A percentile compares a stretch with the other conserved stretches of the same genome.
Evolutionary conservation across 208 protist genomes (phyloP).

Genomic region (Trichomonas vaginalis): DNA sequence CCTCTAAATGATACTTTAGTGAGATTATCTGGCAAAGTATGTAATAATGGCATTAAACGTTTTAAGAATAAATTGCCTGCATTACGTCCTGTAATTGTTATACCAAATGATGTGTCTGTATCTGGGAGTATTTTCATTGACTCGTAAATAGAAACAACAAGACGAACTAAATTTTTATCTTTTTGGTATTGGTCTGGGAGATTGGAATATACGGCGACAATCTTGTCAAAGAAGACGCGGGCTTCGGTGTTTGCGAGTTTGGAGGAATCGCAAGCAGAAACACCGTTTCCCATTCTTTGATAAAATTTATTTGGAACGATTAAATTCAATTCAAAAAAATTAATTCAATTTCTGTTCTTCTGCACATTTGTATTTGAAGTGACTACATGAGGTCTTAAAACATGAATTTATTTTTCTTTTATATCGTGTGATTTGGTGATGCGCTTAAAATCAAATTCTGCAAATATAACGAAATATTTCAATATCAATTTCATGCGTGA

Average conservation of each 20-base stretch:
- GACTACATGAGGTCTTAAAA: not conserved
- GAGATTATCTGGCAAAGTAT: not conserved
- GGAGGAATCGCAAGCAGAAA: not conserved
- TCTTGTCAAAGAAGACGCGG: not conserved
- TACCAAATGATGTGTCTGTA: not conserved
- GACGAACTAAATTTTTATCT: not conserved
- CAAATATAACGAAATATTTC: not conserved
- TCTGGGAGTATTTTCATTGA: not conserved
- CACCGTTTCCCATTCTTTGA: not conserved
- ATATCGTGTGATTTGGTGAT: not conserved
- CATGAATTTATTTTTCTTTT: not conserved
- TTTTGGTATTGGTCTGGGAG: not conserved
- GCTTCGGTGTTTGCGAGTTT: not conserved
- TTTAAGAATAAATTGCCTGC: not conserved
- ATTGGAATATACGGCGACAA: not conserved
- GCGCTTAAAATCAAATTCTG: not conserved
- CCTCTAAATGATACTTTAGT: not conserved
- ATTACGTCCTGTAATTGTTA: not conserved
- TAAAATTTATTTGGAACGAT: not conserved
- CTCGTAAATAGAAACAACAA: not conserved
- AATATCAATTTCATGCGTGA: not conserved
- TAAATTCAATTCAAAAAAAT: too few species aligned
- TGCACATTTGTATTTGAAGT: not conserved
- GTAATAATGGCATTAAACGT: not conserved
- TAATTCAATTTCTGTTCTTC: too few species aligned